phyloP scores from a whole-genome alignment of 176 grass and related monocot species.

The Aegilops longissima region DNA sequence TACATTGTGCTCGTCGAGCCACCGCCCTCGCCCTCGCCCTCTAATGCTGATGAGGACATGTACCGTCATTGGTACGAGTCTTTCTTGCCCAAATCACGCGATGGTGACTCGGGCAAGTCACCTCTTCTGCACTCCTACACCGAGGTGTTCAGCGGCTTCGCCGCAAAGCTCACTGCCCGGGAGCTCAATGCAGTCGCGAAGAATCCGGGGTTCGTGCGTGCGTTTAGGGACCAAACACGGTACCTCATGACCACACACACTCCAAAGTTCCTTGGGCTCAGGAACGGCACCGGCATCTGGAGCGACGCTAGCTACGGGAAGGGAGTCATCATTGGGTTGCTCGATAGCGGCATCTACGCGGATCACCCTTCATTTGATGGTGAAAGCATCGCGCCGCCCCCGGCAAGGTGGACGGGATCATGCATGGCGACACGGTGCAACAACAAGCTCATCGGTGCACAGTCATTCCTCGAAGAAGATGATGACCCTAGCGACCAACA shows the following conservation, averaged over 20 bases:
- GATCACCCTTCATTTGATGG: slow-evolving; percentile 22
- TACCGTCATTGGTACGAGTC: slow-evolving; percentile 32
- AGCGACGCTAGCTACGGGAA: slow-evolving; percentile 18
- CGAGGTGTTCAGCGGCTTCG: slow-evolving; percentile 43
- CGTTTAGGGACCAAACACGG: not conserved
- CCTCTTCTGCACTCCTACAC: slow-evolving; percentile 43
- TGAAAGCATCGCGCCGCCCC: not conserved
- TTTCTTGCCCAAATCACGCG: slow-evolving; percentile 19
- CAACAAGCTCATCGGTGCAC: not conserved
- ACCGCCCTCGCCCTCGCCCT: not conserved
- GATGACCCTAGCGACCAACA: not conserved
- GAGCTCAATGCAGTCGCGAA: slow-evolving; percentile 31
- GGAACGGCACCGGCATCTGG: not conserved
- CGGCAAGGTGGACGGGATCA: slow-evolving; percentile 15
- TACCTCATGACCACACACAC: slow-evolving; percentile 42
- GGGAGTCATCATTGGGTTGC: slow-evolving; percentile 46
- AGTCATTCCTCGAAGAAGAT: not conserved
- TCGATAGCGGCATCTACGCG: slow-evolving; percentile 42
- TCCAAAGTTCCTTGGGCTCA: not conserved
- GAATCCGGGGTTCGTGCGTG: slow-evolving; percentile 1
- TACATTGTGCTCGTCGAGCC: slow-evolving; percentile 33
- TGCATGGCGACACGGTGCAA: slow-evolving; percentile 7
- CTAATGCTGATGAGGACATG: not conserved
- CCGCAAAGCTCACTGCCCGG: slow-evolving; percentile 11
- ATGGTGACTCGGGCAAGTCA: not conserved